Base-by-base conservation (phyloP, 73 alveolate species). In the Paramecium primaurelia region DNA sequence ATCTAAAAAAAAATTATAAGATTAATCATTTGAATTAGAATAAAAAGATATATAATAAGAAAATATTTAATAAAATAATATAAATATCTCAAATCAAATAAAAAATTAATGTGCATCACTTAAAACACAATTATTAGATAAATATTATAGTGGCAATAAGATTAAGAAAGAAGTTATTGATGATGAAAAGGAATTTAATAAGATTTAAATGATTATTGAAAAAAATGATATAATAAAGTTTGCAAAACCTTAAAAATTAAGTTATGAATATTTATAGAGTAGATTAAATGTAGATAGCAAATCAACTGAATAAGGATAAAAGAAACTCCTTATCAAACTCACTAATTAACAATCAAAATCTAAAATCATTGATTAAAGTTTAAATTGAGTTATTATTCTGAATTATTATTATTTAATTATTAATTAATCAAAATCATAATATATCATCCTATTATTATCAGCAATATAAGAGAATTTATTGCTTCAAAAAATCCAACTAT, bases 401-500 rank as follows among this genome's bases (percentile, higher is more conserved):
- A 16, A 12, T 51, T 51, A 12, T 3, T 49, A 4, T 49, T 40
- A 40, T 7, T 8, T 40, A 8, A 40, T 40, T 7, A 6, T 40
- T 40, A 0, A 40, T 40, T 40, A 7, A 14, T 12, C 8, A 40
- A 14, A 40, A 40, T 40, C 8, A 42, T 4, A 42, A 7, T 42
- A 42, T 8, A 7, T 42, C 14, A 42, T 42, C 25, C 25, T 22
- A 22, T 22, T 22, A 22, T 12, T 6, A 75, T 75, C 30, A 75
- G 37, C 60, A 75, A 42, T 10, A 80, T 45, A 42, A 80, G 58
- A 38, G 91, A 80, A 45, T 80, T 49, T 44, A 80, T 47, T 11
- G 91, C 58, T 44, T 77, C 91, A 80, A 14, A 80, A 40, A 34
- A 14, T 80, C 91, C 91, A 38, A 49, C 12, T 0, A 80, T 22